Base-by-base conservation (phyloP, 805 yeast genomes). In the Nakazawaea ishiwadae region DNA sequence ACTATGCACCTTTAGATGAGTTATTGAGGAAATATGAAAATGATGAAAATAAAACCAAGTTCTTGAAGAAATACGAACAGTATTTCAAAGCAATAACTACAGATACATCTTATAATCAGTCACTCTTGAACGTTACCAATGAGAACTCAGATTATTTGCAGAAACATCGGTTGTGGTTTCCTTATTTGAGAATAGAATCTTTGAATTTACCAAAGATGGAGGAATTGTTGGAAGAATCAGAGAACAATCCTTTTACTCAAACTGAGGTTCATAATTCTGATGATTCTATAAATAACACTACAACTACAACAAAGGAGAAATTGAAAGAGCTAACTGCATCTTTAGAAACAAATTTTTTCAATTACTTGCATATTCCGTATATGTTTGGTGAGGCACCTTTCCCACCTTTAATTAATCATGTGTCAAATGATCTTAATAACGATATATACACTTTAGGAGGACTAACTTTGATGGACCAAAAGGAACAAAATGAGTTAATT, bases 361-460 rank as follows among this genome's bases (percentile, higher is more conserved):
- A 44, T 36, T 40, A 59, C 33, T 30, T 58, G n/a, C 55, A 56
- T 33, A 42, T 48, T 4, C 69, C 75, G 1, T 50, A 60, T 4
- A 21, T 68, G 0, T 57, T 73, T 38, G 66, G 75, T 2, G 63
- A 58, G 23, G 52, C 47, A 5, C 62, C 64, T n/a, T 39, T 70
- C 1, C 75, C 78, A 4, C 56, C 72, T 0, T 48, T 74, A 15
- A 51, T 63, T 0, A 69, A 71, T 48, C 78, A 76, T 46, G 55
- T 71, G 4, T 45, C 72, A 0, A 62, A 65, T n/a, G 65, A 62
- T 9, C 42, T 68, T 39, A 55, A 60, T 17, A 66, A 61, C 15
- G 58, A 56, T n/a, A 56, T 70, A 3, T 69, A 59, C 42, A 47
- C 66, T 0, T 46, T 66, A 19, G 82, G 82, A 19, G 83, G 83